Evolutionary conservation across 106 monocot species (phyloP).

Genomic region (Posidonia australis): DNA sequence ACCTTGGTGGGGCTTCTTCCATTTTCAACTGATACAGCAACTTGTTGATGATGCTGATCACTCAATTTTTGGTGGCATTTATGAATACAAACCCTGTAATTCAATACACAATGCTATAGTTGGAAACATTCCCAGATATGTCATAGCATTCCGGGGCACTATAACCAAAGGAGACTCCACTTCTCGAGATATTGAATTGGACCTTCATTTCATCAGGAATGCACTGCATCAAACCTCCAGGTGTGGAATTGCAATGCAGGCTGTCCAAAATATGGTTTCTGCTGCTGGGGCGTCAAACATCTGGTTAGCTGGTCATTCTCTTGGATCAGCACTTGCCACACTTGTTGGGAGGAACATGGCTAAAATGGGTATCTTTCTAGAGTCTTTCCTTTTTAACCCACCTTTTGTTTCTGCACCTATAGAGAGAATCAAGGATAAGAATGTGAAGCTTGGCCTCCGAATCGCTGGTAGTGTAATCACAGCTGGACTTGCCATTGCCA

Average conservation of each 20-base stretch:
- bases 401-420: conserved; percentile 80
- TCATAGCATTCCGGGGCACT: conserved; percentile 85
- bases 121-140: conserved; percentile 38
- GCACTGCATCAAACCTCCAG: conserved; percentile 59
- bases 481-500: conserved; percentile 58
- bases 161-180: conserved; percentile 51
- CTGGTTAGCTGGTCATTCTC: conserved; percentile 87
- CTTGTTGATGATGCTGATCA: conserved; percentile 77
- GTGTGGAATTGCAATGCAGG: conserved; percentile 62
- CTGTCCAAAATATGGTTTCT: conserved; percentile 48
- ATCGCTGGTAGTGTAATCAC: conserved; percentile 82
- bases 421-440: conserved; percentile 69
- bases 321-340: conserved; percentile 68
- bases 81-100: conserved; percentile 30
- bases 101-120: conserved; percentile 12
- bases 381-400: conserved; percentile 82
- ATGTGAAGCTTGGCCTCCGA: conserved; percentile 62
- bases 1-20: conserved; percentile 85
- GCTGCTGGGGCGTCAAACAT: conserved; percentile 34
- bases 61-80: conserved; percentile 88
- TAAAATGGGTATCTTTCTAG: conserved; percentile 36
- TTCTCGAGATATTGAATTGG: conserved; percentile 46
- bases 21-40: conserved; percentile 45
- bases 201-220: conserved; percentile 60
- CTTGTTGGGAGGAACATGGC: conserved; percentile 81